Evolutionary conservation across 139 green algal species (phyloP).

Genomic region (Auxenochlorella protothecoides): DNA sequence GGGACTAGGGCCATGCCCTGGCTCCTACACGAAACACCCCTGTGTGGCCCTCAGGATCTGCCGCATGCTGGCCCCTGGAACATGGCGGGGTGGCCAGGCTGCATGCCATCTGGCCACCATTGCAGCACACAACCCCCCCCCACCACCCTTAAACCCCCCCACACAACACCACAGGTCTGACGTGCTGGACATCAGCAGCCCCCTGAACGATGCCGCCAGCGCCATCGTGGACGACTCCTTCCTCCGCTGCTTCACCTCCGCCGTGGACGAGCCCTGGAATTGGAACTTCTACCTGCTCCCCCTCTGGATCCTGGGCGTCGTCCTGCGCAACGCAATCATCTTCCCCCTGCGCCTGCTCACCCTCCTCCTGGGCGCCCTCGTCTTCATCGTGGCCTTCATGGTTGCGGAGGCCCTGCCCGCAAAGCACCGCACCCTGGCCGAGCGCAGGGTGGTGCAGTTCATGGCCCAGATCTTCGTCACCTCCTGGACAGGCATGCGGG

Average conservation of each 20-base stretch:
- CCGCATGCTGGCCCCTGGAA: no score
- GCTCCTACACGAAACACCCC: no score
- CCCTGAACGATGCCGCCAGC: slow-evolving; percentile 69
- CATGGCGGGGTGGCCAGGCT: no score
- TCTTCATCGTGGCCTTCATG: slow-evolving; percentile 78
- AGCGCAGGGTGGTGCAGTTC: slow-evolving; percentile 52
- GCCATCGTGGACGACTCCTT: slow-evolving; percentile 95
- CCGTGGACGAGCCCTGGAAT: slow-evolving; percentile 83
- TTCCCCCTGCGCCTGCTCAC: slow-evolving; percentile 66
- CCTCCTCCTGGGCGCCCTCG: slow-evolving; percentile 54
- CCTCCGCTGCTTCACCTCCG: slow-evolving; percentile 76
- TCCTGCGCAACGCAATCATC: slow-evolving; percentile 62
- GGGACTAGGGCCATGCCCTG: no score
- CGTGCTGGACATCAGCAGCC: slow-evolving; percentile 68
- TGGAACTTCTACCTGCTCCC: slow-evolving; percentile 97
- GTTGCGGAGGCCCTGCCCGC: slow-evolving; percentile 10
- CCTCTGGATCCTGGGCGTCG: slow-evolving; percentile 66
- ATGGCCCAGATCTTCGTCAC: slow-evolving; percentile 67
- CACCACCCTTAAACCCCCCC: no score
- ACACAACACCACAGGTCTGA: no score
- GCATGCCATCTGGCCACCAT: no score
- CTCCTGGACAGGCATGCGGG: slow-evolving; percentile 66
- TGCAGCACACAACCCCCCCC: no score
- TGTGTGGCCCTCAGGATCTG: no score
- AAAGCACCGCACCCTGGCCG: neutral